Evolutionary conservation across 2,329 filamentous ascomycete species (phyloP), one percentile per base, ranked within the genome.

Genomic region (Scedosporium dehoogii): DNA sequence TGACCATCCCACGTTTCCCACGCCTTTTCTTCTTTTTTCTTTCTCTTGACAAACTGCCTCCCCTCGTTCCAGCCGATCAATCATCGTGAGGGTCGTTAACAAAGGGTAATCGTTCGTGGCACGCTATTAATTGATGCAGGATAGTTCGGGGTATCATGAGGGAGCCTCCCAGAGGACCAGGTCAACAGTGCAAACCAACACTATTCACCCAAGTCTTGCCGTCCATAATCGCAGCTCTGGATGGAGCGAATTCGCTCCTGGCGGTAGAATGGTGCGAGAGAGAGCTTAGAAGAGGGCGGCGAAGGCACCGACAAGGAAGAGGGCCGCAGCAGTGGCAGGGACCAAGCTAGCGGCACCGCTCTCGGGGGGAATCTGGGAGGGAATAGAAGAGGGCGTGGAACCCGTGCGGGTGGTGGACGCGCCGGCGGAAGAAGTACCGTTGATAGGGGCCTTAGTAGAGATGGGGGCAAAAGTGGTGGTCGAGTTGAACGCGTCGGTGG

Each of bases 401-500:
- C 25, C 51, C n/a, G 59, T 27, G 51, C 29, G 38, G 59, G 21
- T 55, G 6, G 41, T 27, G n/a, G 53, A 55, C 21, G 48, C 14
- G 16, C 57, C 9, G 18, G 14, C 53, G n/a, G 18, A 38, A 29
- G 57, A 9, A 18, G 51, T 59, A 16, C 25, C 25, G 33, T 44
- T 60, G 23, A 27, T 57, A 14, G 63, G 59, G 18, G 25, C 51
- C 29, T 41, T 60, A 38, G 63, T 61, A 9, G 62, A 58, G 29
- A n/a, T 41, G 56, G 27, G 42, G 33, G 53, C 61, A 25, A 46
- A 57, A 9, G 64, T 64, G 60, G 56, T 51, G 58, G 64, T 65
- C n/a, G 38, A 46, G 14, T 58, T 60, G 57, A 27, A 70, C 65
- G 46, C 67, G 67, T 68, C 65, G 25, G 72, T 69, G 23, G 71